These are phyloP conservation scores for Dioscorea zingiberensis DNA, from an alignment of 106 monocot genomes.

Conservation along the genomic window DNA sequence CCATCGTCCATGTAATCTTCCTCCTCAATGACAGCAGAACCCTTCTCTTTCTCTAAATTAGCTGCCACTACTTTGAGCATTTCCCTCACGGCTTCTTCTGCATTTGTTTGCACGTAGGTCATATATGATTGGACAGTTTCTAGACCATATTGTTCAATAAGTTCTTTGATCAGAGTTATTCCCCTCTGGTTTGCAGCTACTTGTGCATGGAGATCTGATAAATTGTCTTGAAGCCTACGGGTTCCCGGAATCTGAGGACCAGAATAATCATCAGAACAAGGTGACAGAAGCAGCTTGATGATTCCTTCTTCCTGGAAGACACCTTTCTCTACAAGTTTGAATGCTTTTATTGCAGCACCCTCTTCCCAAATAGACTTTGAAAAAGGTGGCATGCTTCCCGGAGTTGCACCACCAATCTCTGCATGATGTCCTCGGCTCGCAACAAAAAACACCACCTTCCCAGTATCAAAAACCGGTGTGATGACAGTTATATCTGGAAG, in stretches of 20 bases:
- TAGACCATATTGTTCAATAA: constrained; percentile 72
- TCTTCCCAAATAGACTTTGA: constrained; percentile 91
- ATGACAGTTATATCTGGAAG: constrained; percentile 96
- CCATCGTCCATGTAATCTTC: constrained; percentile 99
- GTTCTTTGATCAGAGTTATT: constrained; percentile 84
- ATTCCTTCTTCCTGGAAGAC: constrained; percentile 85
- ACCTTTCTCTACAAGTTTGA: constrained; percentile 81
- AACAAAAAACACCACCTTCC: constrained; percentile 86
- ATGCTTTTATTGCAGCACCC: constrained; percentile 90
- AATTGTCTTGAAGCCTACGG: constrained; percentile 81
- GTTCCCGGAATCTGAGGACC: constrained; percentile 57
- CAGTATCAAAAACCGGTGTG: constrained; percentile 80
- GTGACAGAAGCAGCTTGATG: constrained; percentile 40
- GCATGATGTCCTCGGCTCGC: constrained; percentile 97
- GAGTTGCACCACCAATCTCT: constrained; percentile 92
- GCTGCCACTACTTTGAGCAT: constrained; percentile 75
- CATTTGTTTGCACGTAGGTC: constrained; percentile 81
- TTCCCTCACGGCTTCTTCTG: constrained; percentile 84
- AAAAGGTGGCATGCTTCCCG: constrained; percentile 98
- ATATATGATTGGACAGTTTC: constrained; percentile 82
- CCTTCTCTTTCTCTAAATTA: constrained; percentile 34
- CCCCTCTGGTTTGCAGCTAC: constrained; percentile 95
- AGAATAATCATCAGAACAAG: constrained; percentile 29
- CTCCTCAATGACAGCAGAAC: constrained; percentile 46
- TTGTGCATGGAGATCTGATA: constrained; percentile 89